Base-by-base conservation (phyloP, 2,329 filamentous ascomycete genomes). In the Penicillium sp. region DNA sequence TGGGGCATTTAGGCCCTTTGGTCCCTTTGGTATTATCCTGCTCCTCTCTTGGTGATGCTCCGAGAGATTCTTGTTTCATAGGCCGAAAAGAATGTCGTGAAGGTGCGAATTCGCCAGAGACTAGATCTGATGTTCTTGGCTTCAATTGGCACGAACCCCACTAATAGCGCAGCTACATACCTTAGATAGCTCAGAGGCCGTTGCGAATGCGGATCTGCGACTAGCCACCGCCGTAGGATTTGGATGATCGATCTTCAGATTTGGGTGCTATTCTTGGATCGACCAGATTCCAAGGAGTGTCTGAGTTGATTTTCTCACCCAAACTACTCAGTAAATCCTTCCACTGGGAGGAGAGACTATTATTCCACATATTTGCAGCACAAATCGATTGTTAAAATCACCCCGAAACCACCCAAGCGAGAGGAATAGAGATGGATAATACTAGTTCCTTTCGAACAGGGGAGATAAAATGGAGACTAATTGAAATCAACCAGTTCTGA, bases 141-240 rank as follows among this genome's bases (percentile, higher is more conserved):
- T 23, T 16, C 12, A 12, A 39, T 16, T 54, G 47, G 49, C 45
- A 36, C 52, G 43, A 31, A 2, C 47, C 39, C 43, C 50, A 53
- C 53, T 36, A 56, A 56, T 36, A 46, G 28, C 57, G 56, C 49
- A 51, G 16, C 42, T 54, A 48, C 48, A 58, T 54, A 18, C n/a
- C 8, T 7, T 4, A 26, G 7, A 26, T 21, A 21, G 18, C 5
- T 23, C 28, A 34, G 29, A 21, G 6, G 45, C 31, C 47, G 49
- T 52, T 47, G 44, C 42, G 41, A 38, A 41, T 45, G 36, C 31
- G 36, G 31, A 49, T 42, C 38, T 53, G 54, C 43, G 53, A 42
- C 47, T 49, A 49, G 44, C 47, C 46, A 16, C 15, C 18, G 46
- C 26, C 23, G 6, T 7, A 29, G 16, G 16, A 12, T 21, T 4